phyloP scores from a whole-genome alignment of 331 rosid species.

The Quercus phellos region DNA sequence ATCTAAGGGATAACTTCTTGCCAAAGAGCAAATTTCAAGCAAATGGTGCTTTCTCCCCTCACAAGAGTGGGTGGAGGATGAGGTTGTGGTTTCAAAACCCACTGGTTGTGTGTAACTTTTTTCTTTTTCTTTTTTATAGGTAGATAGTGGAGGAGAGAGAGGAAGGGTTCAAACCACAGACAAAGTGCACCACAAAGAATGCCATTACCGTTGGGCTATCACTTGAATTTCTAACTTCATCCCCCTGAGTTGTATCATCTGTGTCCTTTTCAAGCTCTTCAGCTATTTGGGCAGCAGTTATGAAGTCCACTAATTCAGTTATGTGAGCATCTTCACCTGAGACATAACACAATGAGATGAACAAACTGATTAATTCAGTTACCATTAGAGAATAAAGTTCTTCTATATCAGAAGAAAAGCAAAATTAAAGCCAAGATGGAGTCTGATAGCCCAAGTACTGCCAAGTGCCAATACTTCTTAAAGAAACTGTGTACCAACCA shows the following conservation, averaged over 20 bases:
- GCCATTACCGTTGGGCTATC: too few relatives aligned
- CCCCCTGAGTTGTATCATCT: conserved; percentile 34
- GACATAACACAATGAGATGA: conserved; percentile 16
- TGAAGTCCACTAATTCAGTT: conserved; percentile 75
- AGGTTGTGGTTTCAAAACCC: too few relatives aligned
- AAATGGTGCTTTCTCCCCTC: too few relatives aligned
- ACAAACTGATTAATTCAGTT: conserved; percentile 1
- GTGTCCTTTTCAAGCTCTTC: conserved; percentile 50
- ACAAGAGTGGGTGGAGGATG: too few relatives aligned
- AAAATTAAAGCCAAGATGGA: conserved; percentile 2
- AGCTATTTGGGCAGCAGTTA: conserved; percentile 78
- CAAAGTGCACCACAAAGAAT: too few relatives aligned
- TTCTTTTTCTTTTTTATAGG: too few relatives aligned
- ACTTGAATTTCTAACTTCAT: conserved; percentile 29
- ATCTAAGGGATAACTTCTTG: neutral
- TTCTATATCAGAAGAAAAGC: neutral
- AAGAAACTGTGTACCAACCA: conserved; percentile 11
- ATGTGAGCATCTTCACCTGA: conserved; percentile 70
- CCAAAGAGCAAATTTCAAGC: too few relatives aligned
- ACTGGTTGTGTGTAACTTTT: too few relatives aligned
- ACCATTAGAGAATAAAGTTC: neutral
- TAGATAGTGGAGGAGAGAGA: too few relatives aligned
- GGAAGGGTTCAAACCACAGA: too few relatives aligned
- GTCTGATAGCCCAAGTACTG: neutral
- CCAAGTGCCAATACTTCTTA: neutral